phyloP scores from a whole-genome alignment of 192 early-diverging fungal species.

The Backusella sp. region DNA sequence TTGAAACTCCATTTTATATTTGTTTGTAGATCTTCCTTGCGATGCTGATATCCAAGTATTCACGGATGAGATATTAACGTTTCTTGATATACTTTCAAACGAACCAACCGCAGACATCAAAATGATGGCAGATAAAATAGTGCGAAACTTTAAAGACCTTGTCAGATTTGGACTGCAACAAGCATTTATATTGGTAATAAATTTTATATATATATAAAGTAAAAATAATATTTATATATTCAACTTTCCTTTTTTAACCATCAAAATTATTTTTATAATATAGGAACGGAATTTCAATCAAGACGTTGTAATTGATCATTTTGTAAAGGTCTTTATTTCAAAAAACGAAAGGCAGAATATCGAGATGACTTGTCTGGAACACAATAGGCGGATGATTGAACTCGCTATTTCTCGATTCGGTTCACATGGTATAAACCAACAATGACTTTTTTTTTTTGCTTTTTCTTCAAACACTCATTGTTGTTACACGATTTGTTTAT shows the following conservation, averaged over 20 bases:
- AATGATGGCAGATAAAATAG: neutral
- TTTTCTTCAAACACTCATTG: neutral
- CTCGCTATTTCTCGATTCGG: neutral
- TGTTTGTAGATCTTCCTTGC: constrained; percentile 10
- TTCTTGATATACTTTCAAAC: neutral
- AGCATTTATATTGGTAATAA: constrained; percentile 4
- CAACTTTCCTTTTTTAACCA: neutral
- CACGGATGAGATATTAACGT: neutral
- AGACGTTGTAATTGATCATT: neutral
- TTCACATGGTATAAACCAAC: neutral
- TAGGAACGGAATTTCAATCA: constrained; percentile 1
- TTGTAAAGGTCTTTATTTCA: neutral
- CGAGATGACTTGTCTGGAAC: neutral
- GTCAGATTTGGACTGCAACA: constrained; percentile 13
- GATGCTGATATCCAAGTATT: neutral
- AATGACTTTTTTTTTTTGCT: neutral
- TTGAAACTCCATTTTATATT: neutral
- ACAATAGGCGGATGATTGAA: neutral
- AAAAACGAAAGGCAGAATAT: neutral
- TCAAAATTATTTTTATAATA: neutral
- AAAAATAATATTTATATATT: neutral
- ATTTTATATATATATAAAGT: neutral
- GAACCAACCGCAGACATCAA: neutral
- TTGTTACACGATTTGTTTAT: neutral
- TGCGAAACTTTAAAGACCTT: constrained; percentile 5